A percentile compares a stretch with the other conserved stretches of the same genome.
Evolutionary conservation across 192 early-diverging fungal genomes (phyloP).

Genomic region (Dimargaris verticillata): DNA sequence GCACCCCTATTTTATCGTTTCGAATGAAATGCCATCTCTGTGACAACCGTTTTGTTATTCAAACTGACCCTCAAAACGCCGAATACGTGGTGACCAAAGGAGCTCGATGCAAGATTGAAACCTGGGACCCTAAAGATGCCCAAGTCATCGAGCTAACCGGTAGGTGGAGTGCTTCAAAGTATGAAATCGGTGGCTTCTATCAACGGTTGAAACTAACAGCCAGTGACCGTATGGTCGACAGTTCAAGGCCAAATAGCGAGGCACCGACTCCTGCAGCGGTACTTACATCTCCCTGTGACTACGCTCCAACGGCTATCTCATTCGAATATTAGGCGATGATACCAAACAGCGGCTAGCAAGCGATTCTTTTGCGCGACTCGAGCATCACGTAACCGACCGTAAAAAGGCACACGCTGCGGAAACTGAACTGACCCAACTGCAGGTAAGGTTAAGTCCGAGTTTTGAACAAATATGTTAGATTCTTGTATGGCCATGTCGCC

Average conservation of each 20-base stretch:
- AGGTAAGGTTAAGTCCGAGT: no score
- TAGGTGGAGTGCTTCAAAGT: background rate
- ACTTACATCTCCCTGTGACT: constrained; percentile 11
- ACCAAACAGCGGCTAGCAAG: constrained; percentile 23
- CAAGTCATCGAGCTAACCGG: constrained; percentile 47
- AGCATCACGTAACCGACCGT: constrained; percentile 34
- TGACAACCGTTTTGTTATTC: constrained; percentile 70
- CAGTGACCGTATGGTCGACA: background rate
- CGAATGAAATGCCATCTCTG: constrained; percentile 91
- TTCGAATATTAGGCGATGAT: constrained; percentile 21
- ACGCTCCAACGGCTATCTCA: constrained; percentile 13
- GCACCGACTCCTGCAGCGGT: background rate
- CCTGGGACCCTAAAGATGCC: constrained; percentile 45
- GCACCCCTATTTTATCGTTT: constrained; percentile 74
- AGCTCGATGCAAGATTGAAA: constrained; percentile 58
- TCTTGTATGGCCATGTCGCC: no score
- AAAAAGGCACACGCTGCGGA: constrained; percentile 25
- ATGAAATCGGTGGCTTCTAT: background rate
- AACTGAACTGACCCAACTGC: constrained; percentile 37
- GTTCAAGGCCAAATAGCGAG: background rate
- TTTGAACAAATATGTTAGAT: no score
- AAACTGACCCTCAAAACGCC: constrained; percentile 75
- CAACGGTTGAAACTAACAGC: background rate
- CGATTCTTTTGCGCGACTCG: constrained; percentile 44
- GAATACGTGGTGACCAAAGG: constrained; percentile 51